Conservation (phyloP, 1,139 yeast genomes). For the Yamadazyma membranifaciens region DNA sequence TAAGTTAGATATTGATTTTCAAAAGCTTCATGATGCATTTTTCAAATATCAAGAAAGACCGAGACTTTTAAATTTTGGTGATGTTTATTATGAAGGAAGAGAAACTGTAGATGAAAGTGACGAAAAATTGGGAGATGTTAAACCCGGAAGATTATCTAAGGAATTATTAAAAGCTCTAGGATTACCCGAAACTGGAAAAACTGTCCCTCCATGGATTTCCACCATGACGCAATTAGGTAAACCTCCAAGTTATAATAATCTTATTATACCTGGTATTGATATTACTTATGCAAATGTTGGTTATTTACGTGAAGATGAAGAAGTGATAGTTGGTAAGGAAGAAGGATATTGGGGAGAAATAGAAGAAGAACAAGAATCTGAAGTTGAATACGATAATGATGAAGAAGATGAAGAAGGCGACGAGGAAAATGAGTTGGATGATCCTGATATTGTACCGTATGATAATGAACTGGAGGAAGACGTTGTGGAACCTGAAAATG, state of each 20-base stretch:
- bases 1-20: constrained; percentile 80
- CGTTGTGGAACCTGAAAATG: not conserved
- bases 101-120: constrained; percentile 50
- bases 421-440: not conserved
- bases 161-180: constrained; percentile 69
- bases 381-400: constrained; percentile 17
- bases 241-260: constrained; percentile 78
- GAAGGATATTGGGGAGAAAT: constrained; percentile 42
- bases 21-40: constrained; percentile 80
- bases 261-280: constrained; percentile 59
- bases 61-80: constrained; percentile 65
- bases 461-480: constrained; percentile 12
- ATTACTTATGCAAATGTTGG: constrained; percentile 38
- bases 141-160: constrained; percentile 69
- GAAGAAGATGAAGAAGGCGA: constrained; percentile 6
- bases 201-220: constrained; percentile 79
- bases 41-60: constrained; percentile 82
- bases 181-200: constrained; percentile 48
- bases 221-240: constrained; percentile 73
- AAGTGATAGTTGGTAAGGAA: constrained; percentile 11
- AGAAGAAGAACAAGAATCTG: constrained; percentile 19
- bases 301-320: constrained; percentile 21
- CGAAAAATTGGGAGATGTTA: constrained; percentile 35
- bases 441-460: constrained; percentile 3
- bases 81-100: constrained; percentile 76